Conservation (phyloP, 495 filamentous ascomycete genomes). For the Terfezia boudieri region DNA sequence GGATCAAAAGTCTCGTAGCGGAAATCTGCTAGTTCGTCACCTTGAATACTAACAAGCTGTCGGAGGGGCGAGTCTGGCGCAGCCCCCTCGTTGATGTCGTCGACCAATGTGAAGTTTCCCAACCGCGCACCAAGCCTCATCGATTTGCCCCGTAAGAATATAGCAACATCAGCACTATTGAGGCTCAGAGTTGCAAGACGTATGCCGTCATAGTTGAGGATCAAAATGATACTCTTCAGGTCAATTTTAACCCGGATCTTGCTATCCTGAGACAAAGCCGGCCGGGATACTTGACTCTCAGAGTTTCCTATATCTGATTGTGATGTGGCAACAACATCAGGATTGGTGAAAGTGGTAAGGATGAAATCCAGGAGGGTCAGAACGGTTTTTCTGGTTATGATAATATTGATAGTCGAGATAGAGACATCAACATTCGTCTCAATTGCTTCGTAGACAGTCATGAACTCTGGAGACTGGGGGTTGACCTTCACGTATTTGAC, state of each 20-base stretch:
- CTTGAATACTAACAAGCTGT: slow-evolving; percentile 78
- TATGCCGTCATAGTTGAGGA: slow-evolving; percentile 97
- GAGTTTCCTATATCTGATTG: slow-evolving; percentile 21
- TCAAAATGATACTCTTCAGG: slow-evolving; percentile 74
- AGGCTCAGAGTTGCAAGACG: slow-evolving; percentile 80
- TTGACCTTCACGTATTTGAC: slow-evolving; percentile 81
- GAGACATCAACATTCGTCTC: slow-evolving; percentile 79
- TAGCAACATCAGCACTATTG: slow-evolving; percentile 70
- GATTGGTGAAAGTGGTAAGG: slow-evolving; percentile 76
- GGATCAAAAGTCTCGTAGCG: slow-evolving; percentile 88
- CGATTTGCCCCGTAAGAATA: slow-evolving; percentile 62
- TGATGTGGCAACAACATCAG: slow-evolving; percentile 24
- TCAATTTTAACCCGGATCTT: slow-evolving; percentile 75
- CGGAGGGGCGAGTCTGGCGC: slow-evolving; percentile 56
- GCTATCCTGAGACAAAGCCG: slow-evolving; percentile 4
- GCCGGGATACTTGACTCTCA: slow-evolving; percentile 15
- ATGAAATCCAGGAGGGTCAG: slow-evolving; percentile 91
- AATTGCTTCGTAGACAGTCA: slow-evolving; percentile 73
- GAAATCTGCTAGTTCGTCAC: slow-evolving; percentile 92
- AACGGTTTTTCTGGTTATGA: slow-evolving; percentile 81
- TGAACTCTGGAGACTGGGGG: slow-evolving; percentile 75
- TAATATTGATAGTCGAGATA: slow-evolving; percentile 83
- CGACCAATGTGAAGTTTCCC: slow-evolving; percentile 67
- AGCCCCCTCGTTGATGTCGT: slow-evolving; percentile 87
- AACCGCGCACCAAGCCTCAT: slow-evolving; percentile 73